A percentile compares a stretch with the other conserved stretches of the same genome.
Evolutionary conservation across 1,284 basidiomycete genomes (phyloP).

Genomic region (Laetiporus sulphureus): DNA sequence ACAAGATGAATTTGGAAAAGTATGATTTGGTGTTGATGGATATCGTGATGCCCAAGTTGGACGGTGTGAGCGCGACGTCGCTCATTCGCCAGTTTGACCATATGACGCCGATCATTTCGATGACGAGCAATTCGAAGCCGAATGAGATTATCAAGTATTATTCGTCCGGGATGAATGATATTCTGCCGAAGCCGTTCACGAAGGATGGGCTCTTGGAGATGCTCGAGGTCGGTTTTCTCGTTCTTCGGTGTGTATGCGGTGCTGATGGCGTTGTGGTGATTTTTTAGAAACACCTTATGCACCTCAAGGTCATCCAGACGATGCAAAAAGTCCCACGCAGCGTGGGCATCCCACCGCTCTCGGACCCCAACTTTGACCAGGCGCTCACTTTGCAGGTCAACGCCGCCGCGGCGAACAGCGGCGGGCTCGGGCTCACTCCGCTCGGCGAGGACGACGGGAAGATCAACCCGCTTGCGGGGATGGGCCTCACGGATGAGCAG

Average conservation of each 20-base stretch:
- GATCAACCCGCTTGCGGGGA: conserved; percentile 67
- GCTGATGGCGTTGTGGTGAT: no score
- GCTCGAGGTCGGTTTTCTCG: conserved; percentile 83
- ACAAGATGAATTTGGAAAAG: conserved; percentile 93
- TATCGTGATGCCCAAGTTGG: conserved; percentile 92
- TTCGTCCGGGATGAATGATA: conserved; percentile 92
- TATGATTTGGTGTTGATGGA: conserved; percentile 96
- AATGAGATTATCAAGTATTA: conserved; percentile 92
- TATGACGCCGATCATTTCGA: conserved; percentile 93
- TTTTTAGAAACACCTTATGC: conserved; percentile 93
- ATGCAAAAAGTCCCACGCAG: conserved; percentile 67
- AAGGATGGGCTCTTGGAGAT: conserved; percentile 87
- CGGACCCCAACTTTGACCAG: conserved; percentile 54
- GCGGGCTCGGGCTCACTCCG: conserved; percentile 8
- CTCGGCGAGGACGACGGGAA: conserved; percentile 41
- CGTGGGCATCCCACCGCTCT: conserved; percentile 66
- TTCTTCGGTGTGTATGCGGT: no score
- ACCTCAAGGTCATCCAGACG: conserved; percentile 86
- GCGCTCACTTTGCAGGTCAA: conserved; percentile 32
- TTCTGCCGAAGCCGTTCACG: conserved; percentile 95
- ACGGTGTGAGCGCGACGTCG: conserved; percentile 86
- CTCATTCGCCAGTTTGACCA: conserved; percentile 92
- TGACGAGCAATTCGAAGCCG: conserved; percentile 92
- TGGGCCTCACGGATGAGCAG: conserved; percentile 73
- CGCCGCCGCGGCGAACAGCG: conserved; percentile 7